Conservation (phyloP, 1,284 basidiomycete species). For the Phellopilus nigrolimitatus region DNA sequence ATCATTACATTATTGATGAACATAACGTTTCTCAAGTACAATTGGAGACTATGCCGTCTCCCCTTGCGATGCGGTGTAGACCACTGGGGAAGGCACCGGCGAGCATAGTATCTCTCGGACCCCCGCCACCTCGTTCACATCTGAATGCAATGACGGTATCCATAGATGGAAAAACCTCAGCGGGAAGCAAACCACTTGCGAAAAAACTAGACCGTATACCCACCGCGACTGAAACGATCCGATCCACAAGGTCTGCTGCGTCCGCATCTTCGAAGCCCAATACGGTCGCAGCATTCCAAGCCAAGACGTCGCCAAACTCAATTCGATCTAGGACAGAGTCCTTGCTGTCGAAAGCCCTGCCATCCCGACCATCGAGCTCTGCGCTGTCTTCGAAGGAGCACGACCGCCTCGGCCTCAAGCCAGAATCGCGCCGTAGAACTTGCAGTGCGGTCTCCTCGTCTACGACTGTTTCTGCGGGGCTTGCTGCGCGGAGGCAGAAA, state of each 20-base stretch:
- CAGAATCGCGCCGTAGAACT: not conserved
- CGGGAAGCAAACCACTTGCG: not conserved
- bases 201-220: not conserved
- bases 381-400: not conserved
- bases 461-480: not conserved
- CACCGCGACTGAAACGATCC: not conserved
- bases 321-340: not conserved
- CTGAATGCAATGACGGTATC: not conserved
- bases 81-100: not conserved
- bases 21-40: conserved; percentile 1
- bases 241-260: not conserved
- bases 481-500: not conserved
- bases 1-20: not conserved
- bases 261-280: not conserved
- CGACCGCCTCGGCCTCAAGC: not conserved
- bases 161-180: not conserved
- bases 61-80: not conserved
- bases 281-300: not conserved
- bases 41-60: conserved; percentile 4
- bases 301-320: not conserved
- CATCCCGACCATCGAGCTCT: not conserved
- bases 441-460: not conserved
- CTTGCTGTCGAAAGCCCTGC: not conserved
- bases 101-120: not conserved
- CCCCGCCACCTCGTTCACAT: too few relatives aligned